These are phyloP conservation scores for Trichothecium roseum DNA, from an alignment of 2,329 filamentous ascomycete genomes.

Conservation along the genomic window DNA sequence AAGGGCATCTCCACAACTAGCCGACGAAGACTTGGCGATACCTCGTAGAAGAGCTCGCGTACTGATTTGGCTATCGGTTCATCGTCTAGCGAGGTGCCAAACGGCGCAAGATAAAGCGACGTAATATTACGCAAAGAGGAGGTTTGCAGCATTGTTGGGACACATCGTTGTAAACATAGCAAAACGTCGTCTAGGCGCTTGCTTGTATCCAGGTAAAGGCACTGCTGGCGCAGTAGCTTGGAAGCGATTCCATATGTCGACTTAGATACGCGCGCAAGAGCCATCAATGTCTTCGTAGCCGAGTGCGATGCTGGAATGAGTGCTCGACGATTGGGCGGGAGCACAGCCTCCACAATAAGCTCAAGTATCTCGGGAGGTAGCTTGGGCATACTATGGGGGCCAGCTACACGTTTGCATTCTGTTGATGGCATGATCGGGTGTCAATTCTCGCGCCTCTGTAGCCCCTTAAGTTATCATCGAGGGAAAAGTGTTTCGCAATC, in stretches of 20 bases:
- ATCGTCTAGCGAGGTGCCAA: constrained; percentile 24
- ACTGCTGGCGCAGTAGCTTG: constrained; percentile 31
- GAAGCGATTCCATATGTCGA: constrained; percentile 29
- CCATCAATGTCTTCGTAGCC: constrained; percentile 31
- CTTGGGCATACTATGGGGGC: constrained; percentile 2
- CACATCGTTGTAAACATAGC: constrained; percentile 20
- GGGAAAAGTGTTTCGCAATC: too few species aligned
- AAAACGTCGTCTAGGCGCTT: constrained; percentile 22
- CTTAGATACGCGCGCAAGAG: constrained; percentile 31
- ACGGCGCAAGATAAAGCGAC: constrained; percentile 30
- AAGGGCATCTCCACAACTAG: constrained; percentile 39
- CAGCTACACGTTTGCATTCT: background rate
- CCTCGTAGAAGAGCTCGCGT: constrained; percentile 29
- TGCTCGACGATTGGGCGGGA: constrained; percentile 17
- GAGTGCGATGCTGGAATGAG: constrained; percentile 26
- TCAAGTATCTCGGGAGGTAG: constrained; percentile 24
- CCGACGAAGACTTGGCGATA: constrained; percentile 27
- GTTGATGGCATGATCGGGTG: too few species aligned
- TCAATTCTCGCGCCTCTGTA: background rate
- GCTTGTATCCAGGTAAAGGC: constrained; percentile 31
- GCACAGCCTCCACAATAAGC: constrained; percentile 22
- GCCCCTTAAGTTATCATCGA: constrained; percentile 1
- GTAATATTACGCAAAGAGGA: constrained; percentile 23
- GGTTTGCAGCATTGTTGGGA: constrained; percentile 16
- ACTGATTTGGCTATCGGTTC: constrained; percentile 27